phyloP scores from a whole-genome alignment of 108 stramenopile genomes.

The Stephanodiscus minutulus region DNA sequence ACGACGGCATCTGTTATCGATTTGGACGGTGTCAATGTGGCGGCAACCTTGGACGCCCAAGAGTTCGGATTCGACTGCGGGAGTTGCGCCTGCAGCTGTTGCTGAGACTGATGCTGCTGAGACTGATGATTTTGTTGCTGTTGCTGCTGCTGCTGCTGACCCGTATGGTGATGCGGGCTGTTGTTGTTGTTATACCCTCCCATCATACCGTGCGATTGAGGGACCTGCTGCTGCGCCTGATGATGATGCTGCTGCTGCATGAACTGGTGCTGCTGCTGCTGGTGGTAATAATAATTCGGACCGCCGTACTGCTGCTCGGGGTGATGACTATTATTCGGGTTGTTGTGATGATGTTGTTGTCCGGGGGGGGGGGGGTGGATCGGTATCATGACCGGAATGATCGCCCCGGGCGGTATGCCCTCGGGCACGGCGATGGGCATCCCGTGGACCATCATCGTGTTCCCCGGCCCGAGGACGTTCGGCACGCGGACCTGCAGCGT shows the following conservation, averaged over 20 bases:
- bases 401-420: slow-evolving; percentile 62
- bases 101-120: neutral
- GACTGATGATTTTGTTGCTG: neutral
- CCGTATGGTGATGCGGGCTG: neutral
- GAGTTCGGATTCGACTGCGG: slow-evolving; percentile 2
- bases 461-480: slow-evolving; percentile 49
- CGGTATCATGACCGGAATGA: slow-evolving; percentile 78
- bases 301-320: slow-evolving; percentile 10
- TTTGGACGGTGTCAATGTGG: neutral
- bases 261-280: slow-evolving; percentile 4
- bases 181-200: neutral
- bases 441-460: slow-evolving; percentile 68
- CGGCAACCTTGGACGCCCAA: slow-evolving; percentile 4
- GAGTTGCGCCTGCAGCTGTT: neutral
- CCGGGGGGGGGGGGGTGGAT: slow-evolving; percentile 3
- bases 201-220: slow-evolving; percentile 1
- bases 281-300: slow-evolving; percentile 6
- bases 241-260: slow-evolving; percentile 14
- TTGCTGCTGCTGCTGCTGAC: neutral
- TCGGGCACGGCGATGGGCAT: slow-evolving; percentile 66
- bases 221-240: slow-evolving; percentile 10
- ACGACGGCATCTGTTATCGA: neutral
- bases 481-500: slow-evolving; percentile 73
- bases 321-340: slow-evolving; percentile 19
- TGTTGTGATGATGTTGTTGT: slow-evolving; percentile 8